phyloP scores from a whole-genome alignment of 768 basidiomycete species.

The Tephrocybe rancida region DNA sequence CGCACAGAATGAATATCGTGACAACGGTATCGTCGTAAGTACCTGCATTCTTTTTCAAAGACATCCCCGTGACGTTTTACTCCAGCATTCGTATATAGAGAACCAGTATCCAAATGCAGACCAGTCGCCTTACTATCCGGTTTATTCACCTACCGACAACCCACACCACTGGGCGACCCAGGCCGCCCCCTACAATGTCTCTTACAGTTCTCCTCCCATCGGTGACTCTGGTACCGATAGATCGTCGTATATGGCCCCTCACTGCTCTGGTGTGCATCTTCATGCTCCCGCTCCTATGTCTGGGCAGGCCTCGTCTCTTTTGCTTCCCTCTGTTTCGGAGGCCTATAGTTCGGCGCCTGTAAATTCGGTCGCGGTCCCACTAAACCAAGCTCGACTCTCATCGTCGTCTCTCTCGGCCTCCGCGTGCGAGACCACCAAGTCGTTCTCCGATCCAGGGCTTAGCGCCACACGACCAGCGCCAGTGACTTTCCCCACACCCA shows the following conservation, averaged over 20 bases:
- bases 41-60: not conserved
- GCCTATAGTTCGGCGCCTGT: not conserved
- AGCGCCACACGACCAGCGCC: conserved; percentile 21
- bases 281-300: conserved; percentile 31
- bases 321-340: conserved; percentile 7
- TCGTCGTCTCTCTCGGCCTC: not conserved
- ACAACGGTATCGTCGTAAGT: conserved; percentile 1
- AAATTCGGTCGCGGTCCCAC: not conserved
- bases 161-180: not conserved
- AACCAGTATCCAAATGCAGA: not conserved
- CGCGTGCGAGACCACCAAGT: conserved; percentile 9
- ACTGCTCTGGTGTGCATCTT: conserved; percentile 22
- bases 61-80: not conserved
- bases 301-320: conserved; percentile 17
- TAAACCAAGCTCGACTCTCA: conserved; percentile 3
- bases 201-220: not conserved
- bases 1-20: not conserved
- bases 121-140: not conserved
- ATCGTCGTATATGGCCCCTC: conserved; percentile 13
- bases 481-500: conserved; percentile 64
- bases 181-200: not conserved
- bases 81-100: not conserved
- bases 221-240: not conserved
- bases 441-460: conserved; percentile 6
- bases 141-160: not conserved